These are phyloP conservation scores for Ceratopteris richardii DNA, from an alignment of 75 land plant species.

Conservation along the genomic window DNA sequence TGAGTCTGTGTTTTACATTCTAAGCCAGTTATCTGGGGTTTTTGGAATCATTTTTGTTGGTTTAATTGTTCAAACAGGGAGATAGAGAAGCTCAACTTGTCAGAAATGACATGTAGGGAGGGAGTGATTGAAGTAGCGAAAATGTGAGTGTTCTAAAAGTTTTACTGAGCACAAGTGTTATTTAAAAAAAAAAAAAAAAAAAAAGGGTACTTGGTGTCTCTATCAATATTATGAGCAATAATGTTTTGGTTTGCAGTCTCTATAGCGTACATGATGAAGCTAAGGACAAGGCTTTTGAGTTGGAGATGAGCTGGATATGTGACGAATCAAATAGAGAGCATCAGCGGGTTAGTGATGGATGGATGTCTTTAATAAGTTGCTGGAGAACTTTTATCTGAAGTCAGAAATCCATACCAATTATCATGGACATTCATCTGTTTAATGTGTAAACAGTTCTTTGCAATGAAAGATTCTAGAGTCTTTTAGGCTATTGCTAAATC, in stretches of 20 bases:
- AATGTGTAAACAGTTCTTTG: no score
- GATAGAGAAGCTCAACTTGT: conserved; percentile 91
- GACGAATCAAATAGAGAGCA: conserved; percentile 86
- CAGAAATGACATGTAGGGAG: conserved; percentile 90
- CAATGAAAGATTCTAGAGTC: no score
- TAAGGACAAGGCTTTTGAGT: conserved; percentile 91
- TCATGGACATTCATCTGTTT: no score
- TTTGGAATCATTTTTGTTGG: background rate
- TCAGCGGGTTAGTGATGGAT: conserved; percentile 44
- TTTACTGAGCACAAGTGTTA: no score
- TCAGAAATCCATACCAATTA: no score
- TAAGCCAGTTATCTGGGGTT: no score
- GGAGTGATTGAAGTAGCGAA: conserved; percentile 93
- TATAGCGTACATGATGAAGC: conserved; percentile 90
- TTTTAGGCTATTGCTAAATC: no score
- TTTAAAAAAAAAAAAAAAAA: no score
- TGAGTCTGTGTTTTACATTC: conserved; percentile 22
- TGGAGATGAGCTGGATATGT: conserved; percentile 94
- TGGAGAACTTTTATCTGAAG: no score
- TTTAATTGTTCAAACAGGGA: conserved; percentile 38
- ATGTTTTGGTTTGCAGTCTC: conserved; percentile 48
- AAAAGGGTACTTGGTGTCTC: no score
- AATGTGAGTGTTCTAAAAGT: no score
- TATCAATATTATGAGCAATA: no score
- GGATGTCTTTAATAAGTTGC: background rate